These are phyloP conservation scores for Cryphonectria japonica DNA, from an alignment of 2,329 filamentous ascomycete species.

Conservation along the genomic window DNA sequence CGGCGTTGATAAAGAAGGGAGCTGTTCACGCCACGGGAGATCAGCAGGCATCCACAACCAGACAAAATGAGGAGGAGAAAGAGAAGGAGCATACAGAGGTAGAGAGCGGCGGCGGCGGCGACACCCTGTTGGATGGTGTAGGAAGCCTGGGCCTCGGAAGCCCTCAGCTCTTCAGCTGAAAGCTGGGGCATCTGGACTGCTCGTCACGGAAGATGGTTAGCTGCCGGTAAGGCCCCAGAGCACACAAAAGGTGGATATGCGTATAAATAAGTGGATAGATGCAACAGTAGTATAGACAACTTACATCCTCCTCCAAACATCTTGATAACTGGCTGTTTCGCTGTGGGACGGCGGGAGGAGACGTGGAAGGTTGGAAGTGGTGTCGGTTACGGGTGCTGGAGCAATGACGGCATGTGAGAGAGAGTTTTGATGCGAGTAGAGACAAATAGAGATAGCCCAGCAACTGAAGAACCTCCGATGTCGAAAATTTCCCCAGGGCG, in stretches of 20 bases:
- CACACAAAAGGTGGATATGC: neutral
- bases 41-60: neutral
- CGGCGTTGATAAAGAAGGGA: constrained; percentile 60
- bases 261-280: neutral
- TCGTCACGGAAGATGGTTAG: neutral
- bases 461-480: constrained; percentile 1
- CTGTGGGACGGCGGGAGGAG: constrained; percentile 8
- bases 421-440: neutral
- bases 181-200: constrained; percentile 71
- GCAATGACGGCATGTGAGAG: constrained; percentile 9
- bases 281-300: constrained; percentile 5
- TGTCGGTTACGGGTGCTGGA: neutral
- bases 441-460: neutral
- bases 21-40: constrained; percentile 42
- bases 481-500: constrained; percentile 6
- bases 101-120: constrained; percentile 69
- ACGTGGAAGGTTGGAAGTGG: constrained; percentile 5
- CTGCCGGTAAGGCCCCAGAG: neutral
- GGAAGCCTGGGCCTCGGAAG: constrained; percentile 69
- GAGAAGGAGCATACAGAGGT: constrained; percentile 63
- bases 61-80: constrained; percentile 2
- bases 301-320: constrained; percentile 66
- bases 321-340: constrained; percentile 36
- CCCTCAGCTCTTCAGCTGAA: constrained; percentile 70
- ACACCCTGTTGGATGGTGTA: constrained; percentile 70